Evolutionary conservation across 306 rosid genomes (phyloP).

Genomic region (Adenanthera pavonina): DNA sequence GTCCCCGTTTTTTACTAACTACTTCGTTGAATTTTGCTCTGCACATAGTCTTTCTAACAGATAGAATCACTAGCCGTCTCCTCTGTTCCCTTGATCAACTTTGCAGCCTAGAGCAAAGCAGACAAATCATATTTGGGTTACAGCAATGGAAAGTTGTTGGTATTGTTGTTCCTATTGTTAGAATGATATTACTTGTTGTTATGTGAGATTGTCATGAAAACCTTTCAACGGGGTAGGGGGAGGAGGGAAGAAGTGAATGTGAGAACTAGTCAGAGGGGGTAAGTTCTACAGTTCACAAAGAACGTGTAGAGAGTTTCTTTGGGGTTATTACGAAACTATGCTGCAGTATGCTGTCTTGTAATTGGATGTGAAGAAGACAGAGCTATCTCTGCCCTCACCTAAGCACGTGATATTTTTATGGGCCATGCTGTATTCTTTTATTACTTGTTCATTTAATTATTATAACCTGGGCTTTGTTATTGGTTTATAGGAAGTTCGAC

Average conservation of each 20-base stretch:
- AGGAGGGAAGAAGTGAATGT: neutral
- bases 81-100: too few species aligned
- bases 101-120: too few species aligned
- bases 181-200: neutral
- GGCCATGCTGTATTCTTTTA: conserved; percentile 17
- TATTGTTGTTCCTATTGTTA: neutral
- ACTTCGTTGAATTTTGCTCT: neutral
- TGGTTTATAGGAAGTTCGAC: conserved; percentile 43
- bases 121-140: neutral
- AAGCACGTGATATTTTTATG: neutral
- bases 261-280: neutral
- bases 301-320: neutral
- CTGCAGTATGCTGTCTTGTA: neutral
- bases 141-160: neutral
- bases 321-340: conserved; percentile 17
- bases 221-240: neutral
- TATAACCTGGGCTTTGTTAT: conserved; percentile 31
- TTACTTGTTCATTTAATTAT: conserved; percentile 26
- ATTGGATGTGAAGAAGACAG: neutral
- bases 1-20: neutral
- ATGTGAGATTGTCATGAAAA: neutral
- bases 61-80: too few species aligned
- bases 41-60: neutral
- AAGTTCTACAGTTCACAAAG: too few species aligned
- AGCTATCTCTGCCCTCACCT: conserved; percentile 9